Base-by-base conservation (phyloP, 2,329 filamentous ascomycete genomes). In the Xylaria sp. region DNA sequence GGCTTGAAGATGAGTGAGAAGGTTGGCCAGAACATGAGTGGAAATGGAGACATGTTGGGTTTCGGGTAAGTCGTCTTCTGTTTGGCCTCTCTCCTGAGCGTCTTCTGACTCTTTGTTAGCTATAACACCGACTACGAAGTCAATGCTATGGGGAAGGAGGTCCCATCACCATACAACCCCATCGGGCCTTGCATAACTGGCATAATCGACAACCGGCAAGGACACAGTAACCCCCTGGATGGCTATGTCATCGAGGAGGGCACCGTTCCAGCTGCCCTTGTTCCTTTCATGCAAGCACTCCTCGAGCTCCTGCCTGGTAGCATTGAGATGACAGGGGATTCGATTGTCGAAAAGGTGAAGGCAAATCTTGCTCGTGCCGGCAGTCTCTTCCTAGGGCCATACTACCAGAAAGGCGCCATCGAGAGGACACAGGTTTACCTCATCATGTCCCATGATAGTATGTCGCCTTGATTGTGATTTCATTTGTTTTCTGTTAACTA, bases 171-270 rank as follows among this genome's bases (percentile, higher is more conserved):
- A 0, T 78, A 80, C 51, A 76, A 79, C 47, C 83, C 83, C 0
- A 74, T 83, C 7, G 85, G 85, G 0, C 85, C 85, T 11, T 85
- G 83, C 1, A 87, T 88, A 65, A 84, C 80, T 3, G 81, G 83
- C 13, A 76, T 85, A 54, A 86, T 88, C 49, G 85, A 88, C 71
- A 80, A 82, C 66, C 76, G 84, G 13, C 72, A 75, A 23, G 79
- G 76, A 0, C 76, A 79, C 34, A 70, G 76, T 1, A 83, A 86
- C 64, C 79, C 80, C 0, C 72, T 85, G 13, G 81, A 87, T 69
- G 85, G 83, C 2, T 88, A 82, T 64, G 80, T 88, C 2, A 82
- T 88, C 13, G 79, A 88, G 68, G 85, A 89, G 63, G 85, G 85
- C 0, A 78, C 81, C 1, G 76, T 88, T 5, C 85, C 85, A 0